Evolutionary conservation across 2,329 filamentous ascomycete species (phyloP).

Genomic region (Blastomyces percursus): DNA sequence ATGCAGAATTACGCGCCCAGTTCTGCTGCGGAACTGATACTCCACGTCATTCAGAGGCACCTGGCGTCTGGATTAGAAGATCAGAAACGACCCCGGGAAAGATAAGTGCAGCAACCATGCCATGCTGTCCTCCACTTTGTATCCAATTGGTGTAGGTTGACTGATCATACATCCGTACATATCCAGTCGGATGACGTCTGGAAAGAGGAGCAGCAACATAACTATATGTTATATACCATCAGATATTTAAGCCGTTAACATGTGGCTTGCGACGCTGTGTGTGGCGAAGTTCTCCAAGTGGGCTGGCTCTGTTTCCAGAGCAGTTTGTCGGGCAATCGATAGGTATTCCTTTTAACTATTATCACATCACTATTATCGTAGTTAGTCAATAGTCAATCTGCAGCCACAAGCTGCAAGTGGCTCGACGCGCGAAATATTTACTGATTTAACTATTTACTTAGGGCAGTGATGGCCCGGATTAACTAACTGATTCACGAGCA

Average conservation of each 20-base stretch:
- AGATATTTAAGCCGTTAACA: not conserved
- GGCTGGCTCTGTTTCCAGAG: not conserved
- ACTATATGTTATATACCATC: too few species aligned
- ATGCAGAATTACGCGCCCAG: too few species aligned
- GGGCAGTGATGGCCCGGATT: not conserved
- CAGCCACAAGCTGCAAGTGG: not conserved
- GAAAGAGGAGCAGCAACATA: too few species aligned
- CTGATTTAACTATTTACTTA: not conserved
- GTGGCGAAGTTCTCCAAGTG: not conserved
- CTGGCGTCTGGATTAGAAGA: not conserved
- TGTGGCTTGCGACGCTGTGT: not conserved
- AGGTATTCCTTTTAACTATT: too few species aligned
- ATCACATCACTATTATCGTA: too few species aligned
- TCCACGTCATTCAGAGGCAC: not conserved
- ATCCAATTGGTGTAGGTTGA: not conserved
- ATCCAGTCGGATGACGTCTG: too few species aligned
- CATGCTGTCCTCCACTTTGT: not conserved
- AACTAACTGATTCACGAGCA: not conserved
- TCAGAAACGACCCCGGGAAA: not conserved
- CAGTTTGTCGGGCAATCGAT: not conserved
- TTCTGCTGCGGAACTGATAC: not conserved
- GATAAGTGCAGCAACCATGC: too few species aligned
- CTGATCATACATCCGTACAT: too few species aligned
- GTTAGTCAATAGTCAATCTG: too few species aligned
- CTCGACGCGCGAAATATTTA: too few species aligned